phyloP scores from a whole-genome alignment of 805 yeast species.

The Wickerhamiella parazyma region DNA sequence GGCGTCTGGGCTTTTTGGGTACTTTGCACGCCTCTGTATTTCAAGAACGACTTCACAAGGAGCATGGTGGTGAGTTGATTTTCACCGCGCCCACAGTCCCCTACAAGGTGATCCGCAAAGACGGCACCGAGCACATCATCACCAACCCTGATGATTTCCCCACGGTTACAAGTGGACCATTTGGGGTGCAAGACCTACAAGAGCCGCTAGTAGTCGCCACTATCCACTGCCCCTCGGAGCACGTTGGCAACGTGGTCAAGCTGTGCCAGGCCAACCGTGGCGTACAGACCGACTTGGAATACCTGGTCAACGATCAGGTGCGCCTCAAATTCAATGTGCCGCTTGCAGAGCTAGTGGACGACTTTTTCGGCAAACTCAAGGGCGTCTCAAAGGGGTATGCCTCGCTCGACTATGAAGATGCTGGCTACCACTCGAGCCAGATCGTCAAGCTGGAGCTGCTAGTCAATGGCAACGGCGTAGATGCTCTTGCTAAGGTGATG shows the following conservation, averaged over 20 bases:
- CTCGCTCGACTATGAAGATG: conserved; percentile 86
- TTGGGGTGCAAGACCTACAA: conserved; percentile 15
- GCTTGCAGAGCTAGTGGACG: conserved; percentile 80
- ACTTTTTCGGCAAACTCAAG: conserved; percentile 86
- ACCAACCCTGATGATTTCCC: conserved; percentile 94
- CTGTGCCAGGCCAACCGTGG: conserved; percentile 80
- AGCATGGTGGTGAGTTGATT: conserved; percentile 83
- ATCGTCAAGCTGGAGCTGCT: conserved; percentile 77
- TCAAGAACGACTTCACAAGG: conserved; percentile 80
- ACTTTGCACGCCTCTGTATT: conserved; percentile 92
- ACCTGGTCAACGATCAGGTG: conserved; percentile 68
- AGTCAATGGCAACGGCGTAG: conserved; percentile 80
- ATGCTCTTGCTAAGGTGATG: conserved; percentile 84
- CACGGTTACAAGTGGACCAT: conserved; percentile 29
- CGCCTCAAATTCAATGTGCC: conserved; percentile 70
- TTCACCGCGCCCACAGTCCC: conserved; percentile 96
- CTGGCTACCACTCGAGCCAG: conserved; percentile 69
- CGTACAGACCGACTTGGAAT: conserved; percentile 62
- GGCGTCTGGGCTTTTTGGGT: conserved; percentile 93
- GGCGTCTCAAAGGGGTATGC: conserved; percentile 88
- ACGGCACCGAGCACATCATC: conserved; percentile 51
- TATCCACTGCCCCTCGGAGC: conserved; percentile 84
- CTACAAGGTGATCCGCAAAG: conserved; percentile 54
- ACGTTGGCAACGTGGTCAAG: conserved; percentile 73
- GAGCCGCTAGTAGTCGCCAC: conserved; percentile 88